These are phyloP conservation scores for Bruguiera parviflora DNA, from an alignment of 345 rosid genomes.

Conservation along the genomic window DNA sequence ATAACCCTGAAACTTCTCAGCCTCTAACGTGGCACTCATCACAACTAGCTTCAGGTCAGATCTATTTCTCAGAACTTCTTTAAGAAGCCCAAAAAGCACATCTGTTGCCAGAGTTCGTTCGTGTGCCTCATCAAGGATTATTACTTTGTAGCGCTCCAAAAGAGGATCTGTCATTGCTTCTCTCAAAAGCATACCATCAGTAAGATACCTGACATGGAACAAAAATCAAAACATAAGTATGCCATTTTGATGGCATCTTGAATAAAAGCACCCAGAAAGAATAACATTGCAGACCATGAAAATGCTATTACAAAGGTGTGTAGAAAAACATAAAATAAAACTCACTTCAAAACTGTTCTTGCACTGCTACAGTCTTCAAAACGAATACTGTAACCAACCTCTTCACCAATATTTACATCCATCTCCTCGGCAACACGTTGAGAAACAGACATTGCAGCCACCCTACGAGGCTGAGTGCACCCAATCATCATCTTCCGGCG, in stretches of 20 bases:
- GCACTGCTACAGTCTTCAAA: slow-evolving; percentile 91
- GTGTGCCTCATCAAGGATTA: slow-evolving; percentile 96
- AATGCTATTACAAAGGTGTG: background rate
- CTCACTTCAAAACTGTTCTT: slow-evolving; percentile 90
- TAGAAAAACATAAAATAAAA: background rate
- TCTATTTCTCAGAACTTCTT: slow-evolving; percentile 76
- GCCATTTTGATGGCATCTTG: background rate
- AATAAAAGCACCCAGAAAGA: background rate
- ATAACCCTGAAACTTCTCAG: slow-evolving; percentile 91
- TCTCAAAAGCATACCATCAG: slow-evolving; percentile 97
- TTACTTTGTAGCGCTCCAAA: slow-evolving; percentile 88
- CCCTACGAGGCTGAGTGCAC: slow-evolving; percentile 98
- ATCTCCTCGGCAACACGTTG: slow-evolving; percentile 99
- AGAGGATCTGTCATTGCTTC: slow-evolving; percentile 99
- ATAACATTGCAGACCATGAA: background rate
- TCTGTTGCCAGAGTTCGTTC: slow-evolving; percentile 94
- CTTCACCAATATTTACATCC: slow-evolving; percentile 96
- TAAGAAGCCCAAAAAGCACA: slow-evolving; percentile 84
- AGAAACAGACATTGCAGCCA: slow-evolving; percentile 99
- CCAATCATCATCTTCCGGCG: slow-evolving; percentile 84
- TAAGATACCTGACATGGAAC: slow-evolving; percentile 59
- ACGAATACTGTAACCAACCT: slow-evolving; percentile 97
- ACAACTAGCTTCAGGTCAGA: slow-evolving; percentile 87
- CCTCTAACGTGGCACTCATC: slow-evolving; percentile 98
- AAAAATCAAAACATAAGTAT: background rate